A percentile compares a stretch with the other conserved stretches of the same genome.
Conservation (phyloP, 441 rosid species). For the Syzygium syzygioides region DNA sequence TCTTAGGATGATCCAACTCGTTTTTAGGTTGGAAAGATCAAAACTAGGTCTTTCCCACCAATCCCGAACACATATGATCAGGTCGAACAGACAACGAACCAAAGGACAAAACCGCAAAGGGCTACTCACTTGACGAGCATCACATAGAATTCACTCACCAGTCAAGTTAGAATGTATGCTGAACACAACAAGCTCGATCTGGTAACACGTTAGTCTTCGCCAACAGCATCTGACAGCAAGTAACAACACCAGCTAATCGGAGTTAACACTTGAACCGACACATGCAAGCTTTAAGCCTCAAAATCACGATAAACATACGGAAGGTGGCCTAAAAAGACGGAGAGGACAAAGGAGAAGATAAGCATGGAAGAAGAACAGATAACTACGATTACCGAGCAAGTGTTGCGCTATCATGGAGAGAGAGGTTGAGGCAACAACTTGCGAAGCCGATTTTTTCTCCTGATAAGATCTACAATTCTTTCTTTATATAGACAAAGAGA, state of each 20-base stretch:
- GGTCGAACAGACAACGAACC: not conserved
- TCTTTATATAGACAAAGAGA: not conserved
- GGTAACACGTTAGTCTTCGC: not conserved
- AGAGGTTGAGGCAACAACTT: not conserved
- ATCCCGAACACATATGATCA: not conserved
- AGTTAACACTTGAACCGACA: not conserved
- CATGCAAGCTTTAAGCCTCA: not conserved
- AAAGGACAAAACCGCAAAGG: not conserved
- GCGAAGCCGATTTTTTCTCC: not conserved
- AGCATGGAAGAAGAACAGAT: not conserved
- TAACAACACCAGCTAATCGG: not conserved
- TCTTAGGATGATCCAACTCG: not conserved
- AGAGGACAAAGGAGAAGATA: not conserved
- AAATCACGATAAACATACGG: not conserved
- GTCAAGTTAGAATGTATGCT: not conserved
- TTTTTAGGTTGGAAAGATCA: not conserved
- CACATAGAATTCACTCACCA: not conserved
- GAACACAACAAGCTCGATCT: not conserved
- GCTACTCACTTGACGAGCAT: not conserved
- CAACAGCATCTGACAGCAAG: not conserved
- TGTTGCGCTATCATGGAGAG: not conserved
- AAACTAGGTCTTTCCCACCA: not conserved
- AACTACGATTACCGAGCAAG: not conserved
- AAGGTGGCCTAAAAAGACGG: not conserved
- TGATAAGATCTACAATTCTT: not conserved